A percentile compares a stretch with the other conserved stretches of the same genome.
Conservation (phyloP, 1,139 yeast genomes). For the Yamadazyma songkhlaensis region DNA sequence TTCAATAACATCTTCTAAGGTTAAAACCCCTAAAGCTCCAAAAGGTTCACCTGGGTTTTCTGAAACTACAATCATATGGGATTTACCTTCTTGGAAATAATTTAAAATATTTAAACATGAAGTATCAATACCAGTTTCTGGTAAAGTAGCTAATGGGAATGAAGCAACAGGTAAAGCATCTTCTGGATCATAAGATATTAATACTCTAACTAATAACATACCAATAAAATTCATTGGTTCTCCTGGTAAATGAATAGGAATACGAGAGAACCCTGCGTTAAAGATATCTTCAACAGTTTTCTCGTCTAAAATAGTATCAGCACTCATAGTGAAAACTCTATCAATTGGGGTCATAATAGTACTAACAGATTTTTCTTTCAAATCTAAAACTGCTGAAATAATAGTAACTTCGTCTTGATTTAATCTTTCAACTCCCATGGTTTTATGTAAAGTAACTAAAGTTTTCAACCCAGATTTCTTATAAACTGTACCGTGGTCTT, state of each 20-base stretch:
- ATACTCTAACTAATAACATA: constrained; percentile 87
- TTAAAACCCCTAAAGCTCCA: constrained; percentile 89
- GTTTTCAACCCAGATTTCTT: constrained; percentile 92
- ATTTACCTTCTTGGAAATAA: constrained; percentile 96
- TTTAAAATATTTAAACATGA: constrained; percentile 91
- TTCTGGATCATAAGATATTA: constrained; percentile 95
- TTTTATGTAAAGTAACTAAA: constrained; percentile 85
- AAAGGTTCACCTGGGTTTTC: constrained; percentile 81
- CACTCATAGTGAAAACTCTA: constrained; percentile 84
- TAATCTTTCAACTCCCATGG: constrained; percentile 93
- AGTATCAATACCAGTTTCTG: constrained; percentile 89
- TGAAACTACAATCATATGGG: constrained; percentile 95
- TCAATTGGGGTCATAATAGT: constrained; percentile 93
- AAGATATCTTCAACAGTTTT: constrained; percentile 83
- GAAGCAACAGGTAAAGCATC: constrained; percentile 90
- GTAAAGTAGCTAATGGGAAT: constrained; percentile 93
- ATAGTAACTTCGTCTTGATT: constrained; percentile 96
- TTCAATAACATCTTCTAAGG: constrained; percentile 95
- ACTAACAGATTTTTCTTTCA: constrained; percentile 85
- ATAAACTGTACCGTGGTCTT: constrained; percentile 94
- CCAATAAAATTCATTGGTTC: constrained; percentile 93
- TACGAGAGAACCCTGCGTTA: constrained; percentile 92
- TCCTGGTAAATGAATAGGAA: constrained; percentile 90
- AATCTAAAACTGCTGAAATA: constrained; percentile 87
- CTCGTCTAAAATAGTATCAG: constrained; percentile 82